These are phyloP conservation scores for Gracilaria caudata DNA, from an alignment of 23 red algal species.

Conservation along the genomic window DNA sequence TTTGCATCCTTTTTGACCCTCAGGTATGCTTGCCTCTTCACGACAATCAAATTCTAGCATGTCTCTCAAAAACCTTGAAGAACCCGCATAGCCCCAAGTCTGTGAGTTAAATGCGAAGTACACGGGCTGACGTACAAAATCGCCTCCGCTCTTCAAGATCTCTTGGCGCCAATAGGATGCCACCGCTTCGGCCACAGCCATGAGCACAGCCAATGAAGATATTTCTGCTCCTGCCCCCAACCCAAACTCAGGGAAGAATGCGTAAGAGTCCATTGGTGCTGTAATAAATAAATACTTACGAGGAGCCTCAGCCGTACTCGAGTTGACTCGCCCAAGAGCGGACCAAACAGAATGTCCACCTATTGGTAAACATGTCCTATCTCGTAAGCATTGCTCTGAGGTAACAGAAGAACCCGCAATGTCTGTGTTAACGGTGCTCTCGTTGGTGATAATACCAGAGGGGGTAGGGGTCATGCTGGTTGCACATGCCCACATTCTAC, in stretches of 20 bases:
- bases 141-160: background rate
- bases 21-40: constrained; percentile 10
- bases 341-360: constrained; percentile 76
- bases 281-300: constrained; percentile 52
- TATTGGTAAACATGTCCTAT: constrained; percentile 71
- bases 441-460: background rate
- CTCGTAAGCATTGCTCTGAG: constrained; percentile 49
- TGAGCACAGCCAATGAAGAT: constrained; percentile 51
- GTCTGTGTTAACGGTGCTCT: background rate
- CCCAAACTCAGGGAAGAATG: constrained; percentile 69
- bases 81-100: constrained; percentile 77
- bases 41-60: constrained; percentile 65
- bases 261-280: constrained; percentile 73
- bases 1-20: constrained; percentile 39
- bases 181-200: constrained; percentile 70
- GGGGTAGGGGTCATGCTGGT: background rate
- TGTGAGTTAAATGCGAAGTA: constrained; percentile 64
- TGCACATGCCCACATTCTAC: constrained; percentile 74
- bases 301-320: background rate
- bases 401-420: constrained; percentile 5
- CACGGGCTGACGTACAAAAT: constrained; percentile 37
- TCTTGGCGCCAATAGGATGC: constrained; percentile 28
- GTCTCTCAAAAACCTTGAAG: constrained; percentile 68
- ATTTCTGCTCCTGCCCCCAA: constrained; percentile 74
- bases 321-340: constrained; percentile 28